Percentiles rank a stretch among this genome's conserved stretches.
Evolutionary conservation across 2,329 filamentous ascomycete genomes (phyloP).

Genomic region (Neoscytalidium dimidiatum): DNA sequence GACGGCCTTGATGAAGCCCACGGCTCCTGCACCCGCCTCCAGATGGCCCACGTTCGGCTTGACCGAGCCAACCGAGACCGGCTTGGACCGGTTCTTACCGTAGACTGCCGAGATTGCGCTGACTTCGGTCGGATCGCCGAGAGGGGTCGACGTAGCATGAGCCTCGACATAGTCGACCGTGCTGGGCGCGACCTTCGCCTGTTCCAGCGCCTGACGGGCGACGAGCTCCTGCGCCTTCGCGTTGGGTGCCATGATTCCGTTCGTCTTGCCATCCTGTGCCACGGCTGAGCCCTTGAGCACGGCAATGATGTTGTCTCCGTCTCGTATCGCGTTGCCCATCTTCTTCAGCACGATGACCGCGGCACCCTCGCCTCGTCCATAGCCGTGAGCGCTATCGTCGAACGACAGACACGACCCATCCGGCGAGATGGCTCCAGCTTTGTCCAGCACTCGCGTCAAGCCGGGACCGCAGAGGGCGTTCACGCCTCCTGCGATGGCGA

Average conservation of each 20-base stretch:
- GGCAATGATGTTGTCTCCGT: slow-evolving; percentile 34
- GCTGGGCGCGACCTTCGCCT: slow-evolving; percentile 23
- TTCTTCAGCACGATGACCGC: slow-evolving; percentile 33
- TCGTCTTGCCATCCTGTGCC: slow-evolving; percentile 35
- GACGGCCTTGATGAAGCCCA: slow-evolving; percentile 32
- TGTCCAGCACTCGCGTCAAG: slow-evolving; percentile 34
- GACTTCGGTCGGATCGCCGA: slow-evolving; percentile 27
- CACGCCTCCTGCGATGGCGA: slow-evolving; percentile 36
- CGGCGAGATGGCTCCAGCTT: slow-evolving; percentile 30
- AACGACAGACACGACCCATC: slow-evolving; percentile 36
- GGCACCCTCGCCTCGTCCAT: slow-evolving; percentile 35
- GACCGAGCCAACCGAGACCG: slow-evolving; percentile 41
- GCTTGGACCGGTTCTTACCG: slow-evolving; percentile 40
- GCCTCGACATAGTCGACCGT: slow-evolving; percentile 23
- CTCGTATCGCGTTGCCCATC: slow-evolving; percentile 28
- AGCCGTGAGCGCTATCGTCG: slow-evolving; percentile 33
- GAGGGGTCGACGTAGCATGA: slow-evolving; percentile 27
- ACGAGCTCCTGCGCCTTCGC: slow-evolving; percentile 32
- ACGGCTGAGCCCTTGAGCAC: slow-evolving; percentile 35
- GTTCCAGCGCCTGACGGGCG: slow-evolving; percentile 26
- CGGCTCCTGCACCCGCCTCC: slow-evolving; percentile 31
- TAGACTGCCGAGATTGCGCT: slow-evolving; percentile 24
- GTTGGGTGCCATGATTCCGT: slow-evolving; percentile 41
- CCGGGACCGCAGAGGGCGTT: slow-evolving; percentile 37
- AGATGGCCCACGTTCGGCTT: slow-evolving; percentile 37